A percentile compares a stretch with the other conserved stretches of the same genome.
These are phyloP conservation scores for Beauveria bassiana DNA, from an alignment of 2,329 filamentous ascomycete species.

Conservation along the genomic window DNA sequence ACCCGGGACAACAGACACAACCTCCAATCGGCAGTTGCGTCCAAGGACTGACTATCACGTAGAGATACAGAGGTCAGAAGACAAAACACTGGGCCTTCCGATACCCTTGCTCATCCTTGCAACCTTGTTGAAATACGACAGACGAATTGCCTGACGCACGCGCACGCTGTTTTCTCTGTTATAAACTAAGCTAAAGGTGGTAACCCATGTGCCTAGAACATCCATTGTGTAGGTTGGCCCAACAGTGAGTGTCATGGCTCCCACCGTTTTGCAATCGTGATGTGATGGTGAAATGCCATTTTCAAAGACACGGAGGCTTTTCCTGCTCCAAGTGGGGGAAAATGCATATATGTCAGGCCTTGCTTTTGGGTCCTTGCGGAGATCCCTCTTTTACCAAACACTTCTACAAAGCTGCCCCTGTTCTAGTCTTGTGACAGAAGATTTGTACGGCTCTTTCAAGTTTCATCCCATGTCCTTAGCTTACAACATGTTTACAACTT, in stretches of 20 bases:
- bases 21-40: slow-evolving; percentile 2
- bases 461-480: slow-evolving; percentile 9
- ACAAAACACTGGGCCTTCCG: slow-evolving; percentile 1
- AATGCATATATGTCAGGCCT: not conserved
- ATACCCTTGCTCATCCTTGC: slow-evolving; percentile 7
- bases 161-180: not conserved
- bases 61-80: not conserved
- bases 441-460: not conserved
- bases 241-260: not conserved
- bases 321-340: slow-evolving; percentile 1
- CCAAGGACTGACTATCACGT: not conserved
- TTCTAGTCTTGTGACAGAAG: not conserved
- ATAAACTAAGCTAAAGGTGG: not conserved
- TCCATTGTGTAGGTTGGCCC: not conserved
- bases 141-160: not conserved
- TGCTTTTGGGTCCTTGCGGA: slow-evolving; percentile 1
- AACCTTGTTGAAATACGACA: slow-evolving; percentile 4
- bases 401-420: slow-evolving; percentile 1
- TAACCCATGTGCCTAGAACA: not conserved
- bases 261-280: not conserved
- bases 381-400: not conserved
- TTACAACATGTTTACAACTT: not conserved
- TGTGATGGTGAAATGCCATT: not conserved
- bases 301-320: not conserved
- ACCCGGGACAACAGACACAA: not conserved